phyloP scores from a whole-genome alignment of 352 stramenopile species.

The Phytophthora quininea region DNA sequence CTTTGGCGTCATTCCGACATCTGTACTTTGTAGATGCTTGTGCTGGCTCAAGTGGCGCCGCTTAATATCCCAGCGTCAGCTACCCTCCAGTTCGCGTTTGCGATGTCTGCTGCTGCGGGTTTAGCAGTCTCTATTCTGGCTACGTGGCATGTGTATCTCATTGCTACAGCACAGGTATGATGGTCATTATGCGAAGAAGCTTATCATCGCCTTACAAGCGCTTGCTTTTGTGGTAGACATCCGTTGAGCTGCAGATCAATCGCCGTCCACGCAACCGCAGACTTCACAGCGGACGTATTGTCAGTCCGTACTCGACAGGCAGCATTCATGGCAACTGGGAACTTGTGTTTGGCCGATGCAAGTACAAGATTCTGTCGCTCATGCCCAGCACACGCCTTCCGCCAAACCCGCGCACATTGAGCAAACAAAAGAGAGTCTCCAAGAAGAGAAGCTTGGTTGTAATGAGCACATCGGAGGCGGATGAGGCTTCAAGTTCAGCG shows the following conservation, averaged over 20 bases:
- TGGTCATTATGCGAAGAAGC: not conserved
- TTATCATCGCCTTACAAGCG: not conserved
- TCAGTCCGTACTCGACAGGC: conserved; percentile 70
- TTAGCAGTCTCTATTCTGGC: conserved; percentile 69
- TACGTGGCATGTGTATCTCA: conserved; percentile 75
- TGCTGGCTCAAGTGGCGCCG: conserved; percentile 23
- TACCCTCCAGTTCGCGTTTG: conserved; percentile 73
- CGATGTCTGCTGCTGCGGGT: conserved; percentile 63
- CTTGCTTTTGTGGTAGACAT: conserved; percentile 54
- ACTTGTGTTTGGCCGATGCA: conserved; percentile 69
- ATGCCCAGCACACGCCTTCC: conserved; percentile 57
- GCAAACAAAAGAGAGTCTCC: conserved; percentile 18
- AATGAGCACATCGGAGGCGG: not conserved
- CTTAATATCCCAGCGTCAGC: conserved; percentile 29
- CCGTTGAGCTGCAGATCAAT: conserved; percentile 85
- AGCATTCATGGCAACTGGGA: conserved; percentile 82
- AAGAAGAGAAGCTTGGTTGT: not conserved
- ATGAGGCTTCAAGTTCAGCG: conserved; percentile 11
- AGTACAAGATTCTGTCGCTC: conserved; percentile 62
- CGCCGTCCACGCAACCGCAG: conserved; percentile 55
- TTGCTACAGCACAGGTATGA: conserved; percentile 78
- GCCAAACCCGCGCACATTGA: conserved; percentile 26
- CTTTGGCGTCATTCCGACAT: not conserved
- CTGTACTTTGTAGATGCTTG: conserved; percentile 30
- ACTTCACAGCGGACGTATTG: conserved; percentile 50